Evolutionary conservation across 2,329 filamentous ascomycete species (phyloP).

Genomic region (Pezicula neosporulosa): DNA sequence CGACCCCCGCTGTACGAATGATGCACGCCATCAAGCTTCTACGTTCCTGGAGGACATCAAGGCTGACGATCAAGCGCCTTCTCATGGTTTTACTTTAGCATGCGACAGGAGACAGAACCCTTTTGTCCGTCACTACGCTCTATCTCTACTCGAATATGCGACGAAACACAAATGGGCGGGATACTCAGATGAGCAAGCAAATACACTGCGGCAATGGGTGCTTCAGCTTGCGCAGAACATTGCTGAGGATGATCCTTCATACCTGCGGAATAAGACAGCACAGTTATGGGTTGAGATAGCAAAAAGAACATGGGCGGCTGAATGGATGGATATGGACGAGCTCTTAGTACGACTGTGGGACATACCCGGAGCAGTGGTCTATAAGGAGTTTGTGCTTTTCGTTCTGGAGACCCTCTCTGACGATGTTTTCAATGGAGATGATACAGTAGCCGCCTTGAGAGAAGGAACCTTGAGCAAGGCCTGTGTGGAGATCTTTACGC

Average conservation of each 20-base stretch:
- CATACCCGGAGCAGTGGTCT: slow-evolving; percentile 53
- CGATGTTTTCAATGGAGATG: slow-evolving; percentile 89
- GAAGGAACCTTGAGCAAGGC: slow-evolving; percentile 83
- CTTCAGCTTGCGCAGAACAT: slow-evolving; percentile 73
- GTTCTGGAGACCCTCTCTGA: slow-evolving; percentile 91
- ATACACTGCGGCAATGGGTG: slow-evolving; percentile 70
- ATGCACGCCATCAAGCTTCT: slow-evolving; percentile 77
- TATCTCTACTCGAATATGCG: slow-evolving; percentile 86
- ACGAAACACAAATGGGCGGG: slow-evolving; percentile 82
- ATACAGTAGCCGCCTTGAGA: slow-evolving; percentile 78
- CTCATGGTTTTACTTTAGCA: slow-evolving; percentile 81
- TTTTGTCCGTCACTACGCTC: slow-evolving; percentile 87
- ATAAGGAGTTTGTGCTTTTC: slow-evolving; percentile 83
- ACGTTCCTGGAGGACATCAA: slow-evolving; percentile 85
- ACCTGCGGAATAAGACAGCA: slow-evolving; percentile 88
- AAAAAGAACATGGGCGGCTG: slow-evolving; percentile 86
- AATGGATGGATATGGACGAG: slow-evolving; percentile 94
- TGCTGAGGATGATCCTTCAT: slow-evolving; percentile 69
- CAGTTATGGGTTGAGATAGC: slow-evolving; percentile 94
- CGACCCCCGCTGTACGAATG: slow-evolving; percentile 75
- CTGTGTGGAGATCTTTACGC: slow-evolving; percentile 91
- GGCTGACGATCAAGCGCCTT: slow-evolving; percentile 71
- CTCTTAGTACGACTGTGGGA: slow-evolving; percentile 83
- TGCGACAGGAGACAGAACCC: slow-evolving; percentile 71
- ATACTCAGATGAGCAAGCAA: slow-evolving; percentile 65